phyloP scores from a whole-genome alignment of 2,329 filamentous ascomycete genomes.

The Epichloe uncinata region DNA sequence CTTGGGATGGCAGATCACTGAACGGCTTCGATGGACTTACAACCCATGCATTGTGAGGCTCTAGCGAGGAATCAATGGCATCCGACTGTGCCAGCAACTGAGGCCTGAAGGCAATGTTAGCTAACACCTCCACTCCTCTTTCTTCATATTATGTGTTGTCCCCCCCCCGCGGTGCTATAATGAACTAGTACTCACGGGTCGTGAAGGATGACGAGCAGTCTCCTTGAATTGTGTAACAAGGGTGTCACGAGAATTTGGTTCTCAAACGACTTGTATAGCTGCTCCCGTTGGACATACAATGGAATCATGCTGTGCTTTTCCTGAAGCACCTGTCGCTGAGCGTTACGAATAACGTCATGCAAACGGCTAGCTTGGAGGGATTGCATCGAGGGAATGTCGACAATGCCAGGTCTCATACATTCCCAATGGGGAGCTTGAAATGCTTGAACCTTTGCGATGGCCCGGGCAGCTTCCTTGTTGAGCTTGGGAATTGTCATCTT shows the following conservation, averaged over 20 bases:
- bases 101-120: slow-evolving; percentile 30
- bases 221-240: slow-evolving; percentile 50
- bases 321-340: slow-evolving; percentile 59
- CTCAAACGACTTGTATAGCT: slow-evolving; percentile 63
- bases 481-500: slow-evolving; percentile 42
- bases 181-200: slow-evolving; percentile 54
- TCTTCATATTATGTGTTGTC: background rate
- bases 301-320: slow-evolving; percentile 66
- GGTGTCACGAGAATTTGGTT: slow-evolving; percentile 77
- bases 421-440: slow-evolving; percentile 67
- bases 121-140: background rate
- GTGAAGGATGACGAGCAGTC: slow-evolving; percentile 75
- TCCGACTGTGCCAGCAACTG: slow-evolving; percentile 56
- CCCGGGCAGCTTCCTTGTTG: slow-evolving; percentile 41
- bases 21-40: slow-evolving; percentile 37
- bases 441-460: slow-evolving; percentile 45
- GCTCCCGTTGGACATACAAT: slow-evolving; percentile 63
- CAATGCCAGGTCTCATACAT: slow-evolving; percentile 62
- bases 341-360: slow-evolving; percentile 67
- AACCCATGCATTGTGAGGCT: slow-evolving; percentile 77
- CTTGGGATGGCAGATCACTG: background rate
- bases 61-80: slow-evolving; percentile 56
- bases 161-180: background rate
- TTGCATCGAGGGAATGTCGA: slow-evolving; percentile 39
- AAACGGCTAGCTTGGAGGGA: slow-evolving; percentile 47